phyloP scores from a whole-genome alignment of 257 asterid species.

The Mentha longifolia region DNA sequence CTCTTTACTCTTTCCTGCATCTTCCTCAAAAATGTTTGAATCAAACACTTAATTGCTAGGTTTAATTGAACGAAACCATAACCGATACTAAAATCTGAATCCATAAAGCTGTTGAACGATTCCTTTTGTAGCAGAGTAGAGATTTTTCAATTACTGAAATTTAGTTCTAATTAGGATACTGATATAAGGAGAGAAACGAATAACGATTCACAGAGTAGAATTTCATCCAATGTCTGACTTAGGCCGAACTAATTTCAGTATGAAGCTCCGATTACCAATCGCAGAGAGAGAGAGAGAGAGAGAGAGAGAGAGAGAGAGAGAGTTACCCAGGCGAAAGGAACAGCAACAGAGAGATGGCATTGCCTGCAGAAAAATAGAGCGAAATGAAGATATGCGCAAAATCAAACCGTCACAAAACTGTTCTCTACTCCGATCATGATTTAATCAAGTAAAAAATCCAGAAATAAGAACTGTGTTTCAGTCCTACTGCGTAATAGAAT shows the following conservation, averaged over 20 bases:
- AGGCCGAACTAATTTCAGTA: neutral
- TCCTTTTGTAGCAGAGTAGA: too few relatives aligned
- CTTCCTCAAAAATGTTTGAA: too few relatives aligned
- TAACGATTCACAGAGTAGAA: too few relatives aligned
- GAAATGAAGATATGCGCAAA: neutral
- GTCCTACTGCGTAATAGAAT: neutral
- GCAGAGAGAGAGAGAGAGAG: conserved; percentile 3
- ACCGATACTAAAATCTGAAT: neutral
- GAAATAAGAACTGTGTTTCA: neutral
- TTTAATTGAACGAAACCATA: neutral
- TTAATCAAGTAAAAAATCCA: neutral
- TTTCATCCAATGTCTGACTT: neutral
- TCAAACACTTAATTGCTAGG: too few relatives aligned
- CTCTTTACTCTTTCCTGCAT: too few relatives aligned
- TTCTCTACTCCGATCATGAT: neutral
- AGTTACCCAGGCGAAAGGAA: conserved; percentile 40
- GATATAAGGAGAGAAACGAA: too few relatives aligned
- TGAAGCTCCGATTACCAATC: too few relatives aligned
- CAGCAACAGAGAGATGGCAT: conserved; percentile 38
- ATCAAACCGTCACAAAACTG: neutral
- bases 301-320: neutral
- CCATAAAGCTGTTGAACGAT: too few relatives aligned
- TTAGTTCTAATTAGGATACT: neutral
- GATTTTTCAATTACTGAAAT: neutral
- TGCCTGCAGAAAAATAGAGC: conserved; percentile 31